These are phyloP conservation scores for Beauveria scarabaeidicola DNA, from an alignment of 2,329 filamentous ascomycete genomes.

Conservation along the genomic window DNA sequence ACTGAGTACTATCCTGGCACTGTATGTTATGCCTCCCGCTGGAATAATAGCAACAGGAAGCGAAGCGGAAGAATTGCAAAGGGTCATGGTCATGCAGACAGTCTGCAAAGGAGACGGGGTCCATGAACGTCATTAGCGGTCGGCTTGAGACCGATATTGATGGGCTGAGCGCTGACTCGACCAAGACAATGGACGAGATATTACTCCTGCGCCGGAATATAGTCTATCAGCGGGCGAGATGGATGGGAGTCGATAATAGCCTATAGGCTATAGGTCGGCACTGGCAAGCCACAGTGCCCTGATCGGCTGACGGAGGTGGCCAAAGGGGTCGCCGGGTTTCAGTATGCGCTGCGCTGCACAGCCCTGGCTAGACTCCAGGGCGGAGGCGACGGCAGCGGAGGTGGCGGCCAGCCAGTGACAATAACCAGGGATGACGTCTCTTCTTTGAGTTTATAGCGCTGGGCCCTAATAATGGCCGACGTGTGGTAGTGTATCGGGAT, in stretches of 20 bases:
- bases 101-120: not conserved
- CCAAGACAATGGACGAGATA: not conserved
- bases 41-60: not conserved
- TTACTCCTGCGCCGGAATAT: not conserved
- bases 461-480: not conserved
- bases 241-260: not conserved
- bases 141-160: not conserved
- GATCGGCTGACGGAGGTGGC: slow-evolving; percentile 5
- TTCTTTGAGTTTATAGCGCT: not conserved
- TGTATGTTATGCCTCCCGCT: not conserved
- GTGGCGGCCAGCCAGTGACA: not conserved
- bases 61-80: not conserved
- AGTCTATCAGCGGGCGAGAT: not conserved
- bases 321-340: slow-evolving; percentile 10
- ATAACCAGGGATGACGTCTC: not conserved
- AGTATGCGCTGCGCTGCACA: slow-evolving; percentile 2
- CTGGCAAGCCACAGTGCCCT: slow-evolving; percentile 4
- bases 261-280: too few species aligned
- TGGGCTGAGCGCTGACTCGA: not conserved
- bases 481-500: not conserved
- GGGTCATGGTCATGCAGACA: not conserved
- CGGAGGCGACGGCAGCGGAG: not conserved
- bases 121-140: not conserved
- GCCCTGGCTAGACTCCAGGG: not conserved
- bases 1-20: not conserved